These are phyloP conservation scores for Besnoitia besnoiti DNA, from an alignment of 169 alveolate genomes.

Conservation along the genomic window DNA sequence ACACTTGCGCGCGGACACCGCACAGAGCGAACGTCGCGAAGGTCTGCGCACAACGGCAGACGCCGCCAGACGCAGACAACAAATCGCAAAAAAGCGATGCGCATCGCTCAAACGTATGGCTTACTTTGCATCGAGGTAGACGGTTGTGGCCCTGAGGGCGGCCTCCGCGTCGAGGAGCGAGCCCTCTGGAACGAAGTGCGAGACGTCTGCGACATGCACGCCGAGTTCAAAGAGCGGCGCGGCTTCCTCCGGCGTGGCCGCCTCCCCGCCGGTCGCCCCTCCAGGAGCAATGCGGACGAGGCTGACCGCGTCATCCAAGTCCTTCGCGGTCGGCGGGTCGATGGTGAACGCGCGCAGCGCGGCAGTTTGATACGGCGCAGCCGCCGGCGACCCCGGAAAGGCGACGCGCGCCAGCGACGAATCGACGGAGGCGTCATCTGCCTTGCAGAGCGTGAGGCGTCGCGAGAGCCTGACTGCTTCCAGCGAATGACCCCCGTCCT, in stretches of 20 bases:
- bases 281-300: neutral
- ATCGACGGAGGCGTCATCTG: neutral
- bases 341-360: constrained; percentile 73
- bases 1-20: neutral
- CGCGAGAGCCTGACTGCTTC: neutral
- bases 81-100: neutral
- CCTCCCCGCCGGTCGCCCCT: neutral
- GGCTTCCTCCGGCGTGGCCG: constrained; percentile 29
- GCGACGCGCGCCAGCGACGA: neutral
- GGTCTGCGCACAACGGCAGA: neutral
- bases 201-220: constrained; percentile 97
- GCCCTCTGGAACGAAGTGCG: constrained; percentile 91
- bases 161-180: constrained; percentile 94
- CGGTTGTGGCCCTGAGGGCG: constrained; percentile 89
- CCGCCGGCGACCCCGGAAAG: neutral
- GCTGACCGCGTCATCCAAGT: constrained; percentile 81
- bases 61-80: neutral
- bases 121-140: constrained; percentile 81
- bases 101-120: too few relatives aligned
- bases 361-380: neutral
- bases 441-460: neutral
- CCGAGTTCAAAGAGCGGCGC: constrained; percentile 84
- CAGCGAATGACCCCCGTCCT: neutral
- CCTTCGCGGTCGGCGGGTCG: constrained; percentile 83
- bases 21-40: neutral